Conservation (phyloP, 2,329 filamentous ascomycete genomes). For the Colletotrichum horii region DNA sequence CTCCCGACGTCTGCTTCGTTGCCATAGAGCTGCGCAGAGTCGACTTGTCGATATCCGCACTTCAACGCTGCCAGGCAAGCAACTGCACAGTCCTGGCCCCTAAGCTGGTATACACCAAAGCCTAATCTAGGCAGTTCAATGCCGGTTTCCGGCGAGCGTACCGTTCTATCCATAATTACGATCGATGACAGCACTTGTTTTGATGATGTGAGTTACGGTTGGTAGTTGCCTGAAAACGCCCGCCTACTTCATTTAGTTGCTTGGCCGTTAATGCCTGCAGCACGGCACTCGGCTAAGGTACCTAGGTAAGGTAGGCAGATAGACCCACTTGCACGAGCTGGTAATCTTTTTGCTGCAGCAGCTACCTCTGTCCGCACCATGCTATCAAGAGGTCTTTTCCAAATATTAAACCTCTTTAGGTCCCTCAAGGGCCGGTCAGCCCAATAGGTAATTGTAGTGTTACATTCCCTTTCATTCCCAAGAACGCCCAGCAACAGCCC, state of each 20-base stretch:
- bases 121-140: conserved; percentile 66
- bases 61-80: conserved; percentile 65
- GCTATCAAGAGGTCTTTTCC: not conserved
- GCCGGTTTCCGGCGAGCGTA: conserved; percentile 23
- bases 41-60: conserved; percentile 67
- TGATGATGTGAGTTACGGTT: not conserved
- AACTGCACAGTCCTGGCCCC: conserved; percentile 55
- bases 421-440: not conserved
- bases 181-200: not conserved
- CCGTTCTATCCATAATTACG: not conserved
- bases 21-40: conserved; percentile 67
- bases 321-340: not conserved
- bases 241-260: not conserved
- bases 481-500: conserved; percentile 2
- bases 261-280: not conserved
- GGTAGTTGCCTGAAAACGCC: not conserved
- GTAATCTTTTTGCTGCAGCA: too few species aligned
- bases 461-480: conserved; percentile 3
- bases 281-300: not conserved
- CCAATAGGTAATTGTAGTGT: not conserved
- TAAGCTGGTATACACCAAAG: conserved; percentile 73
- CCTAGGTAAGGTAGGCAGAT: too few species aligned
- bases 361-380: not conserved
- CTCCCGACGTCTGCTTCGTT: conserved; percentile 73
- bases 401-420: conserved; percentile 1